Percentiles rank a stretch among this genome's conserved stretches.
These are phyloP conservation scores for Lodderomyces parapsilosis DNA, from an alignment of 1,139 yeast species.

Conservation along the genomic window DNA sequence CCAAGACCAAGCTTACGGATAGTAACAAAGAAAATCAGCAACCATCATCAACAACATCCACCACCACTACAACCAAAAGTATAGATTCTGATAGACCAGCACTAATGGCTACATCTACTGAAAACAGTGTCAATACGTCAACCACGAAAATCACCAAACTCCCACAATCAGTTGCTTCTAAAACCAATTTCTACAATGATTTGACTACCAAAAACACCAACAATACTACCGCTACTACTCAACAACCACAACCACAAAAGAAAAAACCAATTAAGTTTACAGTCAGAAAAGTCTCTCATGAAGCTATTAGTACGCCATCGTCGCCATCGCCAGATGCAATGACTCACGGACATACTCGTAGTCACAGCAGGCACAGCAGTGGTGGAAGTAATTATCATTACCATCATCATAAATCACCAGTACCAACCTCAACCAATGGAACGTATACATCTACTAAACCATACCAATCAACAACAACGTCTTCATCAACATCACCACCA, in stretches of 20 bases:
- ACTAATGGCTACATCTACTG: conserved; percentile 1
- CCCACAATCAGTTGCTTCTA: conserved; percentile 14
- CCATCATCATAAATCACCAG: neutral
- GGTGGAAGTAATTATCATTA: neutral
- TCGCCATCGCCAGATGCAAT: neutral
- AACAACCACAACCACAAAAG: conserved; percentile 8
- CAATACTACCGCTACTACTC: no score
- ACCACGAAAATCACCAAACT: conserved; percentile 5
- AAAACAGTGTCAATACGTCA: conserved; percentile 1
- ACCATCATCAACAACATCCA: neutral
- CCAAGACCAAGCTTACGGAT: conserved; percentile 16
- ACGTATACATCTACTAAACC: neutral
- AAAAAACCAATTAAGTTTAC: conserved; percentile 41
- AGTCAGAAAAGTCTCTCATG: conserved; percentile 43
- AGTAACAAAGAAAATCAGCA: conserved; percentile 5
- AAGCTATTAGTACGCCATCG: conserved; percentile 19
- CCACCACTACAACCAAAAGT: conserved; percentile 1
- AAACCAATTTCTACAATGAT: conserved; percentile 13
- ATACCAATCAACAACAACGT: neutral
- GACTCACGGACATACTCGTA: neutral
- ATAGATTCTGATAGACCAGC: neutral
- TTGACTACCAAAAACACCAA: conserved; percentile 4
- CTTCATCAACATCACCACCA: neutral
- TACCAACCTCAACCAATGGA: neutral
- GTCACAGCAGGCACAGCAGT: neutral